A percentile compares a stretch with the other conserved stretches of the same genome.
These are phyloP conservation scores for Diaporthe sp. DNA, from an alignment of 2,329 filamentous ascomycete genomes.

Conservation along the genomic window DNA sequence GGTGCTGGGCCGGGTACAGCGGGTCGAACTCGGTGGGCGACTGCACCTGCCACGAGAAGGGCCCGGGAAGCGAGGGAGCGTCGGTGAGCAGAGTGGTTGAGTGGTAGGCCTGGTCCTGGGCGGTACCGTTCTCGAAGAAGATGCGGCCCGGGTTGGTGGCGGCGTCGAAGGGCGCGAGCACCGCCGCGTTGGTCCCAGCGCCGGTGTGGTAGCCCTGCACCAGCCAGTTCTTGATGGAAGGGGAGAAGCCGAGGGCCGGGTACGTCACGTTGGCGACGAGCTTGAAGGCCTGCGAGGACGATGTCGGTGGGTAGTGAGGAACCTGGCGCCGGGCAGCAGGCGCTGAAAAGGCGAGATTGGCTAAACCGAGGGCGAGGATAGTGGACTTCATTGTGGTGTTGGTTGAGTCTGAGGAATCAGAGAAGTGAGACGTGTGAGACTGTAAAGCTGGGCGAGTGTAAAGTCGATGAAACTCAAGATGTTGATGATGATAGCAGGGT, in stretches of 20 bases:
- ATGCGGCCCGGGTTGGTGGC: conserved; percentile 2
- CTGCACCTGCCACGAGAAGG: conserved; percentile 8
- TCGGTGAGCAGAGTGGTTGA: not conserved
- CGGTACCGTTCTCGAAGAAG: not conserved
- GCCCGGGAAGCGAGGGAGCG: not conserved
- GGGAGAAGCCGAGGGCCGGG: not conserved
- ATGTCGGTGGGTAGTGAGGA: not conserved
- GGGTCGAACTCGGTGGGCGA: not conserved
- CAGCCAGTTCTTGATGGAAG: not conserved
- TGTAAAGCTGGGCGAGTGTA: too few relatives aligned
- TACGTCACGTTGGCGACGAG: conserved; percentile 1
- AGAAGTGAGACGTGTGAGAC: too few relatives aligned
- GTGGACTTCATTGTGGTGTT: not conserved
- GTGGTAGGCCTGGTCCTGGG: not conserved
- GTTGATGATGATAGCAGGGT: too few relatives aligned
- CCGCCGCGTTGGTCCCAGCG: conserved; percentile 2
- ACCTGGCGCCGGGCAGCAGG: not conserved
- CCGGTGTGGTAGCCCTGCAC: conserved; percentile 11
- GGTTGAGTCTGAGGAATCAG: too few relatives aligned
- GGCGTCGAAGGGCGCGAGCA: conserved; percentile 4
- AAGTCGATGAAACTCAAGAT: not conserved
- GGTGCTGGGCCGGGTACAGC: not conserved
- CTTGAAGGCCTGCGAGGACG: conserved; percentile 1
- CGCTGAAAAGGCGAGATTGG: not conserved
- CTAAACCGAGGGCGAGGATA: not conserved